Percentiles rank a stretch among this genome's conserved stretches.
These are phyloP conservation scores for Fusarium buharicum DNA, from an alignment of 2,329 filamentous ascomycete species.

Conservation along the genomic window DNA sequence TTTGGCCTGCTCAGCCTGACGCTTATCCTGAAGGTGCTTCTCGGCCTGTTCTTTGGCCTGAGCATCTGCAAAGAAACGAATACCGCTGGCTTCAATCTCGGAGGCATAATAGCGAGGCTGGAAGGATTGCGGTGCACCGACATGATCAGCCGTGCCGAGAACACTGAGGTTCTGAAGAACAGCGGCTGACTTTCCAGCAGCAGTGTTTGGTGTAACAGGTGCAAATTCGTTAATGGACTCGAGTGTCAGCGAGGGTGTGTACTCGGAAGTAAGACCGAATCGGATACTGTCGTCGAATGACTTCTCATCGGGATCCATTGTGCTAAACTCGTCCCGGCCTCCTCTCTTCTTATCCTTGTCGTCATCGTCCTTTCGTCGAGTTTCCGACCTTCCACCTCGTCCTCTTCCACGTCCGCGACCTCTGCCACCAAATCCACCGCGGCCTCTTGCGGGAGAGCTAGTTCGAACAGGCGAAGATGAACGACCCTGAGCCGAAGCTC, in stretches of 20 bases:
- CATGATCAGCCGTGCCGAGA: constrained; percentile 50
- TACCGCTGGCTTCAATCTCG: constrained; percentile 44
- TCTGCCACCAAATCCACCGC: constrained; percentile 25
- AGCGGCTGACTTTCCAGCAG: constrained; percentile 47
- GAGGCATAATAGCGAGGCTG: constrained; percentile 48
- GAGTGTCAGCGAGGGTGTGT: constrained; percentile 50
- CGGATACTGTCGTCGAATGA: constrained; percentile 52
- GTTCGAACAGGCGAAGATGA: constrained; percentile 18
- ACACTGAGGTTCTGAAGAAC: constrained; percentile 52
- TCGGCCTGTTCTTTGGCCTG: constrained; percentile 48
- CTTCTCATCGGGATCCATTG: constrained; percentile 49
- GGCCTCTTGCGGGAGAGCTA: constrained; percentile 24
- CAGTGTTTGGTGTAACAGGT: constrained; percentile 46
- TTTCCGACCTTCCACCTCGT: constrained; percentile 26
- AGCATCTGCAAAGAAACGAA: constrained; percentile 44
- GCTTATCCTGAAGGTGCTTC: constrained; percentile 45
- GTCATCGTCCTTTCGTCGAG: constrained; percentile 38
- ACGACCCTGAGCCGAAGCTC: constrained; percentile 24
- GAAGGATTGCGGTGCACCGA: constrained; percentile 47
- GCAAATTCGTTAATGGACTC: constrained; percentile 48
- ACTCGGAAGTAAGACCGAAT: constrained; percentile 49
- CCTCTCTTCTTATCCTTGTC: constrained; percentile 43
- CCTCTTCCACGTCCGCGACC: constrained; percentile 32
- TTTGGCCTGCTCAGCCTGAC: constrained; percentile 34
- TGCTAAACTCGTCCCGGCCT: constrained; percentile 42